Evolutionary conservation across 306 rosid genomes (phyloP).

Genomic region (Oxytropis ochrocephala): DNA sequence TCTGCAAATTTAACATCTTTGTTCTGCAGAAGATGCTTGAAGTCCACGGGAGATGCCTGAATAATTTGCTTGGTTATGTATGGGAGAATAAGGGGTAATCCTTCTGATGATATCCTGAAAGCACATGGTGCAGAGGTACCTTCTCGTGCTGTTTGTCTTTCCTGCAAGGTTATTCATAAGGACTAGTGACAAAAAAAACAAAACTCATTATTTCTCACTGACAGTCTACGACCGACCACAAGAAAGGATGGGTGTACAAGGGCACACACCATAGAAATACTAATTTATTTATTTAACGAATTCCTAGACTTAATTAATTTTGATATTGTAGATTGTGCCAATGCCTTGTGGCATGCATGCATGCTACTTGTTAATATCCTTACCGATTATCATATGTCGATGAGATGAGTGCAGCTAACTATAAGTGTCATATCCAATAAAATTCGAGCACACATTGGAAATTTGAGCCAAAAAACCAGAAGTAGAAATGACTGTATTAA

Average conservation of each 20-base stretch:
- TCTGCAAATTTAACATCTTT: constrained; percentile 75
- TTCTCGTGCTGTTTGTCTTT: constrained; percentile 88
- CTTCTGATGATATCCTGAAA: constrained; percentile 93
- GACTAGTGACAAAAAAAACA: not conserved
- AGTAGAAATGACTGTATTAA: not conserved
- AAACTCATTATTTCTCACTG: not conserved
- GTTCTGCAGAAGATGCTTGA: constrained; percentile 73
- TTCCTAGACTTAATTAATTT: not conserved
- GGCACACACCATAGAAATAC: not conserved
- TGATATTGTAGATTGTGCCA: not conserved
- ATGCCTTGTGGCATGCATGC: not conserved
- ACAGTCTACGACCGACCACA: not conserved
- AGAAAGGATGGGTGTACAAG: not conserved
- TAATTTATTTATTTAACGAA: not conserved
- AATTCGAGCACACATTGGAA: not conserved
- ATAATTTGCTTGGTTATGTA: constrained; percentile 74
- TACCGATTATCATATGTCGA: not conserved
- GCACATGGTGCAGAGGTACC: constrained; percentile 71
- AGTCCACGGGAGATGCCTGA: constrained; percentile 57
- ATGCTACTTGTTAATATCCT: not conserved
- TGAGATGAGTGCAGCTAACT: not conserved
- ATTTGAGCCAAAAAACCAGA: not conserved
- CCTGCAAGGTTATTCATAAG: constrained; percentile 50
- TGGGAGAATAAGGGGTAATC: constrained; percentile 85
- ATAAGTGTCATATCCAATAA: not conserved